Evolutionary conservation across 768 basidiomycete species (phyloP).

Genomic region (Neoboletus subvelutipes): DNA sequence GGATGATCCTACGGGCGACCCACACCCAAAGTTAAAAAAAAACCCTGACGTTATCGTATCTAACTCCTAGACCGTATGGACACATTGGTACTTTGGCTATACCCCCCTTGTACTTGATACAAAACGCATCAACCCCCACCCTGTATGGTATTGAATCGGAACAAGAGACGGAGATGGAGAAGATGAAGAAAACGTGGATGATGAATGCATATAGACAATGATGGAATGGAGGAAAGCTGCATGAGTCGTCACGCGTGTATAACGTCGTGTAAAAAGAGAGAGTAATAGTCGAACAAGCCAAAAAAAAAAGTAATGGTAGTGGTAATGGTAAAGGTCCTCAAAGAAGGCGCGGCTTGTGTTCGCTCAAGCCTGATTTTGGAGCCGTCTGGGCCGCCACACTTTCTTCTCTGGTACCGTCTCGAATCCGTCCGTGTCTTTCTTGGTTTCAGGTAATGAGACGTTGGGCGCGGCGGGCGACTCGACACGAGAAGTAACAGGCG

Average conservation of each 20-base stretch:
- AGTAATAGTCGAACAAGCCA: background rate
- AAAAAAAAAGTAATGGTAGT: background rate
- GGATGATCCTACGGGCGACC: too few species aligned
- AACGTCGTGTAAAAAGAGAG: background rate
- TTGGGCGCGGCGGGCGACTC: constrained; percentile 7
- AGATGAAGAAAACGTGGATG: background rate
- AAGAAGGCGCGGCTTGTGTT: too few species aligned
- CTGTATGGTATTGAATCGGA: constrained; percentile 11
- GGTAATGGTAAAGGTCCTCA: too few species aligned
- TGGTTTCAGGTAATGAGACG: constrained; percentile 39
- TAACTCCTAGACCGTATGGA: too few species aligned
- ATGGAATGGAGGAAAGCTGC: background rate
- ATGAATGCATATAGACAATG: background rate
- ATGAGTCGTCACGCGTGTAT: too few species aligned
- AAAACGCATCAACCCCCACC: background rate
- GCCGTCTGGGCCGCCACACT: constrained; percentile 24
- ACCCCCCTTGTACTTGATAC: constrained; percentile 12
- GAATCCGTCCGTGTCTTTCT: constrained; percentile 71
- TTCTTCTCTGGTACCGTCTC: constrained; percentile 47
- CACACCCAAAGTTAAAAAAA: constrained; percentile 12
- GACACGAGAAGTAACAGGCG: constrained; percentile 7
- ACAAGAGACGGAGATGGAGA: background rate
- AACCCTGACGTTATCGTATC: background rate
- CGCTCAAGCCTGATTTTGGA: constrained; percentile 12
- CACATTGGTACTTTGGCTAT: background rate